These are phyloP conservation scores for Cercospora sp. DNA, from an alignment of 2,329 filamentous ascomycete species.

Conservation along the genomic window DNA sequence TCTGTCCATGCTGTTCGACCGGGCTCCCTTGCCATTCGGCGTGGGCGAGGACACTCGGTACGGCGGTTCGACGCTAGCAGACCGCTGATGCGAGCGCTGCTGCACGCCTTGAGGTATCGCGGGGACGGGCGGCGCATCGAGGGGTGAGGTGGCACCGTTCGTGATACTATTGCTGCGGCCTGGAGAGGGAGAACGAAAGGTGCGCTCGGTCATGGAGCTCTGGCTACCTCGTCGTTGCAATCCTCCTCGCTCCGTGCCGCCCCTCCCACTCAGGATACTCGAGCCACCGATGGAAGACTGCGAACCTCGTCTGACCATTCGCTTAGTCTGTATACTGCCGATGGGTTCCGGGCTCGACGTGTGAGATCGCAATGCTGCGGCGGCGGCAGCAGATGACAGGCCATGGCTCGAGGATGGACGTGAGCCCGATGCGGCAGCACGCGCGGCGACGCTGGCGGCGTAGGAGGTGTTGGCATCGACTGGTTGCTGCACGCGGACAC, in stretches of 20 bases:
- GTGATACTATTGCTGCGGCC: slow-evolving; percentile 44
- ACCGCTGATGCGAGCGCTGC: slow-evolving; percentile 41
- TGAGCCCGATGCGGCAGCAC: slow-evolving; percentile 73
- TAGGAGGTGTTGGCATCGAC: slow-evolving; percentile 16
- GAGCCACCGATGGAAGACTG: slow-evolving; percentile 64
- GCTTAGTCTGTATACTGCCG: slow-evolving; percentile 82
- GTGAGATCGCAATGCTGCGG: slow-evolving; percentile 76
- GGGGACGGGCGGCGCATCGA: slow-evolving; percentile 70
- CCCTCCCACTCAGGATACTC: slow-evolving; percentile 35
- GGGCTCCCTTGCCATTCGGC: slow-evolving; percentile 33
- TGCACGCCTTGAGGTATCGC: slow-evolving; percentile 54
- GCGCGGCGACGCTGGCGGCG: slow-evolving; percentile 72
- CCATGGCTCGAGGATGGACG: slow-evolving; percentile 63
- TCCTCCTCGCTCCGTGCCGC: slow-evolving; percentile 40
- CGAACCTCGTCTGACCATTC: slow-evolving; percentile 73
- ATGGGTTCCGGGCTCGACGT: slow-evolving; percentile 78
- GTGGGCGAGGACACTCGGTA: slow-evolving; percentile 50
- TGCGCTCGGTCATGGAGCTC: slow-evolving; percentile 83
- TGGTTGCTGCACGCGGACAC: slow-evolving; percentile 8
- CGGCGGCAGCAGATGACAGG: slow-evolving; percentile 82
- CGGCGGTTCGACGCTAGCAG: slow-evolving; percentile 54
- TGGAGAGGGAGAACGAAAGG: slow-evolving; percentile 76
- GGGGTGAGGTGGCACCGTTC: slow-evolving; percentile 30
- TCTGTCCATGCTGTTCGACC: slow-evolving; percentile 37
- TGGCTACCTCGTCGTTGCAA: slow-evolving; percentile 69